A percentile compares a stretch with the other conserved stretches of the same genome.
These are phyloP conservation scores for Epichloe baconii DNA, from an alignment of 2,329 filamentous ascomycete species.

Conservation along the genomic window DNA sequence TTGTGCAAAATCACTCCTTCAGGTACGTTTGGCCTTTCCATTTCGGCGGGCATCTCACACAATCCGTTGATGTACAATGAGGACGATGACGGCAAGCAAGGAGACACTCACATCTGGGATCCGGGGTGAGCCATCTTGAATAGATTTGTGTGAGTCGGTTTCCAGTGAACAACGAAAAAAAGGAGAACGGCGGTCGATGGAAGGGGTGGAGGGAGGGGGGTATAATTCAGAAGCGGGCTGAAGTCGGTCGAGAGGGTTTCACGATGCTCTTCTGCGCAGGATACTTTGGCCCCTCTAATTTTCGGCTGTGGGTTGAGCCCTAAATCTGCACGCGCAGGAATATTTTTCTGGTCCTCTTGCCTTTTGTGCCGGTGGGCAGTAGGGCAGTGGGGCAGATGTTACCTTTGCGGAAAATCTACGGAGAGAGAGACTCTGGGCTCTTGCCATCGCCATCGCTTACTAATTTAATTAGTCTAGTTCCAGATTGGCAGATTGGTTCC, in stretches of 20 bases:
- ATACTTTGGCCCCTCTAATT: slow-evolving; percentile 7
- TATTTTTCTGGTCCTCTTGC: background rate
- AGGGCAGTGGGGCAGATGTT: background rate
- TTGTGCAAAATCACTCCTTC: too few species aligned
- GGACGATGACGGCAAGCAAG: background rate
- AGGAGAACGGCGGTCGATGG: slow-evolving; percentile 16
- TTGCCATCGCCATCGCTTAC: background rate
- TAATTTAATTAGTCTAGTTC: slow-evolving; percentile 1
- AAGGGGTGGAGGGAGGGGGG: slow-evolving; percentile 3
- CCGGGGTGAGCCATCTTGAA: slow-evolving; percentile 48
- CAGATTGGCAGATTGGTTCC: background rate
- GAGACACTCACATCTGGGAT: slow-evolving; percentile 45
- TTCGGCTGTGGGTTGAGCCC: slow-evolving; percentile 19
- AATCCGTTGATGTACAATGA: background rate
- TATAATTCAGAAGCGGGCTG: slow-evolving; percentile 5
- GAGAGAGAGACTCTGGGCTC: background rate
- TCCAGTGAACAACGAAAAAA: slow-evolving; percentile 17
- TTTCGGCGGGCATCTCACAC: background rate
- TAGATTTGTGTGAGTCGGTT: slow-evolving; percentile 11
- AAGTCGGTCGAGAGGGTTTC: slow-evolving; percentile 4
- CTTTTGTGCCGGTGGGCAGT: background rate
- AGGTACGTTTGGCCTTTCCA: background rate
- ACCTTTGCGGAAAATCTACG: slow-evolving; percentile 10
- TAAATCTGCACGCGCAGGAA: slow-evolving; percentile 10
- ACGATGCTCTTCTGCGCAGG: slow-evolving; percentile 4